These are phyloP conservation scores for Termitomyces sp. DNA, from an alignment of 768 basidiomycete genomes.

Conservation along the genomic window DNA sequence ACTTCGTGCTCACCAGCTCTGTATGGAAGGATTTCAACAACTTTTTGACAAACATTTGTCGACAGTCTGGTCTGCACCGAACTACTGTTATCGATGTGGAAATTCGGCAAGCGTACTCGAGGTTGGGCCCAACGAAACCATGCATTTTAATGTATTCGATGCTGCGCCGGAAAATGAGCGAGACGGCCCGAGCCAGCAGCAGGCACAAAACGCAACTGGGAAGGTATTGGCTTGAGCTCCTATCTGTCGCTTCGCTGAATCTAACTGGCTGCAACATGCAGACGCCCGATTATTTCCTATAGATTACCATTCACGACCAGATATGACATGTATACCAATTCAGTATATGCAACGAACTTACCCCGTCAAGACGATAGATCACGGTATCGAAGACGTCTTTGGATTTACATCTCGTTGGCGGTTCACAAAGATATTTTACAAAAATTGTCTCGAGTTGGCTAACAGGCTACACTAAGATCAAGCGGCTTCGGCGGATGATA, in stretches of 20 bases:
- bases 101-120: conserved; percentile 97
- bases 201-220: conserved; percentile 63
- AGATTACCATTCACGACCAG: conserved; percentile 19
- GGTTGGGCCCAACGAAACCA: conserved; percentile 82
- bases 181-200: conserved; percentile 83
- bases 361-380: neutral
- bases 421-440: neutral
- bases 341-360: conserved; percentile 12
- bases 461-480: neutral
- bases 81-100: conserved; percentile 98
- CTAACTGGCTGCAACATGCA: conserved; percentile 23
- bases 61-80: conserved; percentile 98
- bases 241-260: conserved; percentile 12
- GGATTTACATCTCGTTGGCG: neutral
- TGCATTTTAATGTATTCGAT: conserved; percentile 98
- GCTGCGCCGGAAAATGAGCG: conserved; percentile 98
- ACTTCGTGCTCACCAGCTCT: conserved; percentile 95
- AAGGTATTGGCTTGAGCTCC: conserved; percentile 46
- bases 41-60: conserved; percentile 93
- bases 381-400: neutral
- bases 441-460: neutral
- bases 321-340: conserved; percentile 15
- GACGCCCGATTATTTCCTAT: conserved; percentile 83
- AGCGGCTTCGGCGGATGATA: neutral
- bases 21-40: conserved; percentile 99